Evolutionary conservation across 441 rosid species (phyloP).

Genomic region (Theobroma grandiflorum): DNA sequence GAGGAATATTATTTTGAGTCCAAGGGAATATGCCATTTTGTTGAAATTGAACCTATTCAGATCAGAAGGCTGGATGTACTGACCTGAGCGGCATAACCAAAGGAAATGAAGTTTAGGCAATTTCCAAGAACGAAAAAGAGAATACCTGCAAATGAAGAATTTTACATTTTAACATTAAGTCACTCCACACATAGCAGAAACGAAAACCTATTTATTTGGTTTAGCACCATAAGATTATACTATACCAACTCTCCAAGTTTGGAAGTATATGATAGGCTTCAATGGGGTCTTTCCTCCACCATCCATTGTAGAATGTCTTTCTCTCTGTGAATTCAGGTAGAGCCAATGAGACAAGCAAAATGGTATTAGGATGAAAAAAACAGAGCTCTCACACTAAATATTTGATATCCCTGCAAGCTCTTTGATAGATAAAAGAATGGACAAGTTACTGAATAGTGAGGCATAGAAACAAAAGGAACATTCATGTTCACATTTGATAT

Average conservation of each 20-base stretch:
- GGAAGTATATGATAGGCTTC: slow-evolving; percentile 87
- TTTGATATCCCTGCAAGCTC: slow-evolving; percentile 20
- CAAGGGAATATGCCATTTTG: background rate
- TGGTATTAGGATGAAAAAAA: slow-evolving; percentile 16
- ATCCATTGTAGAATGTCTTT: slow-evolving; percentile 66
- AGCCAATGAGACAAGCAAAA: slow-evolving; percentile 28
- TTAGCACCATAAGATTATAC: slow-evolving; percentile 28
- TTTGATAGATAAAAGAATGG: background rate
- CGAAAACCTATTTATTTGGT: background rate
- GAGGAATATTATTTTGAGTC: background rate
- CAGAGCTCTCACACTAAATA: slow-evolving; percentile 1
- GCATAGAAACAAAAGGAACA: background rate
- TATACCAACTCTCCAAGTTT: slow-evolving; percentile 96
- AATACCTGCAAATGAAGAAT: slow-evolving; percentile 67
- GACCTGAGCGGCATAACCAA: slow-evolving; percentile 99
- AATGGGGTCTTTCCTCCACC: slow-evolving; percentile 67
- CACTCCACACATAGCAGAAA: background rate
- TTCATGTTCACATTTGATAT: background rate
- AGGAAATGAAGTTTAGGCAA: slow-evolving; percentile 95
- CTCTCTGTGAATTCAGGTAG: slow-evolving; percentile 67
- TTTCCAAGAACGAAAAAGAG: slow-evolving; percentile 89
- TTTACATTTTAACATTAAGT: slow-evolving; percentile 28
- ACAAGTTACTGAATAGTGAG: slow-evolving; percentile 2
- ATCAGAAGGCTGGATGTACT: slow-evolving; percentile 28
- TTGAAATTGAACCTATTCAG: background rate